Conservation (phyloP, 768 basidiomycete genomes). For the Panaeolus cyanescens region DNA sequence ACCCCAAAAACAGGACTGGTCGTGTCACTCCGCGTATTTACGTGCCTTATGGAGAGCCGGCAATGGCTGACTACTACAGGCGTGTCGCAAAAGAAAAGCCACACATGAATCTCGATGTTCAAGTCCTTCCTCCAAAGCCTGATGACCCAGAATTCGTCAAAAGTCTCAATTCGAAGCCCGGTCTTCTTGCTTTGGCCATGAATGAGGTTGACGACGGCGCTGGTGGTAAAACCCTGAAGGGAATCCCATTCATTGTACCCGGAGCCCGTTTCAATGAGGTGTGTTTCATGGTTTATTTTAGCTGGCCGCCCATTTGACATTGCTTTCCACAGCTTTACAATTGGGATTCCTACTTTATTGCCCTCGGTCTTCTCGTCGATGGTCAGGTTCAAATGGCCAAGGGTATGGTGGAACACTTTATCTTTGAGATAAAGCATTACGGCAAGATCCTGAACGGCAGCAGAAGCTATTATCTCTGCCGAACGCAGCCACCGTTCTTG, state of each 20-base stretch:
- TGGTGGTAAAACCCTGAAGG: constrained; percentile 82
- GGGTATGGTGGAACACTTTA: constrained; percentile 98
- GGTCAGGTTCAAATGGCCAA: constrained; percentile 94
- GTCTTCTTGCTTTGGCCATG: constrained; percentile 95
- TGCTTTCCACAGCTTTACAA: constrained; percentile 70
- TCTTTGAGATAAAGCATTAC: constrained; percentile 98
- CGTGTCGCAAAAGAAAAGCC: constrained; percentile 90
- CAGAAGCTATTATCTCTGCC: constrained; percentile 92
- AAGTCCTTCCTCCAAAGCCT: constrained; percentile 82
- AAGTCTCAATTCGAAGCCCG: constrained; percentile 92
- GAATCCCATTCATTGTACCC: constrained; percentile 96
- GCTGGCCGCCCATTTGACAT: neutral
- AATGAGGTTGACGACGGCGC: constrained; percentile 80
- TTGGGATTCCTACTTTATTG: constrained; percentile 95
- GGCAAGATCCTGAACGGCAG: constrained; percentile 97
- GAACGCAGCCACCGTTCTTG: constrained; percentile 97
- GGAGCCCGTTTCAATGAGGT: constrained; percentile 95
- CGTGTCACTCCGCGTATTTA: constrained; percentile 92
- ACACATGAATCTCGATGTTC: constrained; percentile 91
- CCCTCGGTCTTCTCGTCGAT: constrained; percentile 92
- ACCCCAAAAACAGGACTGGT: constrained; percentile 95
- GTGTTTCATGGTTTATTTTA: constrained; percentile 19
- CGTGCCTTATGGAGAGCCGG: constrained; percentile 89
- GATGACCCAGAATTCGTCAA: constrained; percentile 90
- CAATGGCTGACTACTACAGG: constrained; percentile 95